phyloP scores from a whole-genome alignment of 2,329 filamentous ascomycete genomes.

The Herpotrichia juniperi region DNA sequence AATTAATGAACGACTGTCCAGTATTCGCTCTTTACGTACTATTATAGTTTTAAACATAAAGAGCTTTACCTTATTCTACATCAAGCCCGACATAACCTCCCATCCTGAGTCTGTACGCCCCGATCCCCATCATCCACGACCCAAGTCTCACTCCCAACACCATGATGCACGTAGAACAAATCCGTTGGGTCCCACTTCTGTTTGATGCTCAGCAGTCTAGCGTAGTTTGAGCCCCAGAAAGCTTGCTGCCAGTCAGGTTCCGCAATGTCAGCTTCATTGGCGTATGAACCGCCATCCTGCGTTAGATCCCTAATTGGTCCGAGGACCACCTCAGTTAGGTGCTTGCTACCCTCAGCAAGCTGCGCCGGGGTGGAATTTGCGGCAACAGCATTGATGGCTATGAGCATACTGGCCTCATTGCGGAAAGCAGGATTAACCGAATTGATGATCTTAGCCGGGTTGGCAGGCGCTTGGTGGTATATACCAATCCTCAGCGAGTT shows the following conservation, averaged over 20 bases:
- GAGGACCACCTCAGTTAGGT: slow-evolving; percentile 29
- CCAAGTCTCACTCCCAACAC: slow-evolving; percentile 40
- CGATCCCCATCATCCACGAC: slow-evolving; percentile 33
- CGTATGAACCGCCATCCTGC: slow-evolving; percentile 39
- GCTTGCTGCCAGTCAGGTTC: slow-evolving; percentile 47
- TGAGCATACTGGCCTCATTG: slow-evolving; percentile 28
- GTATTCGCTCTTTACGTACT: no score
- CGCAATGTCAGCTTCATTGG: slow-evolving; percentile 48
- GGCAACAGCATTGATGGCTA: slow-evolving; percentile 24
- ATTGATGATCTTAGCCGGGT: slow-evolving; percentile 21
- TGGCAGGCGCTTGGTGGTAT: slow-evolving; percentile 33
- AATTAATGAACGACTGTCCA: no score
- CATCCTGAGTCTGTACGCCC: slow-evolving; percentile 38
- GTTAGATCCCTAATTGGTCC: slow-evolving; percentile 28
- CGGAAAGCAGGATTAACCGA: slow-evolving; percentile 40
- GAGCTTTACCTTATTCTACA: background rate
- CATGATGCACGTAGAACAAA: slow-evolving; percentile 40
- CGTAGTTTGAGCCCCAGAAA: slow-evolving; percentile 48
- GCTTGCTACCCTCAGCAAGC: slow-evolving; percentile 24
- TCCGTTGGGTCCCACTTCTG: slow-evolving; percentile 36
- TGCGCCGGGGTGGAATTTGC: slow-evolving; percentile 26
- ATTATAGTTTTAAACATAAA: no score
- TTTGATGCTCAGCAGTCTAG: slow-evolving; percentile 32
- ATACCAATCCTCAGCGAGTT: slow-evolving; percentile 23
- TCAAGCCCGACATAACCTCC: slow-evolving; percentile 30